A percentile compares a stretch with the other conserved stretches of the same genome.
These are phyloP conservation scores for Penicillium coffeae DNA, from an alignment of 495 filamentous ascomycete species.

Conservation along the genomic window DNA sequence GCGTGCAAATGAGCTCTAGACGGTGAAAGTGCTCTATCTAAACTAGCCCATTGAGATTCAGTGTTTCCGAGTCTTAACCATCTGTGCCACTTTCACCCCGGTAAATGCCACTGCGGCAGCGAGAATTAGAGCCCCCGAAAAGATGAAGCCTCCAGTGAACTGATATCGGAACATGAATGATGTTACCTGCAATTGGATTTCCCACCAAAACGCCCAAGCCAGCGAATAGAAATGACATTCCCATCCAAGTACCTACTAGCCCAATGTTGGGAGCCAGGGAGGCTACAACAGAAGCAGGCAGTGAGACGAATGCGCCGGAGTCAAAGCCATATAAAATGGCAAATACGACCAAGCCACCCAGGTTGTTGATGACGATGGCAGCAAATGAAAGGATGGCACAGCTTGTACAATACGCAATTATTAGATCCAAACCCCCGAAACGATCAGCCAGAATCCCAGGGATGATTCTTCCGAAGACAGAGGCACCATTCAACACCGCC, in stretches of 20 bases:
- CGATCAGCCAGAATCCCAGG: constrained; percentile 6
- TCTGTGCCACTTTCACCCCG: no score
- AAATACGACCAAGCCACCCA: constrained; percentile 32
- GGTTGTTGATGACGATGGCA: constrained; percentile 5
- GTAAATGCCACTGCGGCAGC: no score
- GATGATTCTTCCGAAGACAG: not conserved
- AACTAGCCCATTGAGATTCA: no score
- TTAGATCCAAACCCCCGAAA: constrained; percentile 41
- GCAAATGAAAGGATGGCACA: not conserved
- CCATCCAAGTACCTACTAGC: constrained; percentile 56
- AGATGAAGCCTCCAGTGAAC: no score
- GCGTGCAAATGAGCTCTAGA: no score
- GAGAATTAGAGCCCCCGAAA: no score
- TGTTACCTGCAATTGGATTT: constrained; percentile 55
- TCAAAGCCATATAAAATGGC: constrained; percentile 55
- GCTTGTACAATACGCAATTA: no score
- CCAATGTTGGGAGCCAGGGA: constrained; percentile 10
- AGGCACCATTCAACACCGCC: not conserved
- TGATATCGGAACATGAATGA: no score
- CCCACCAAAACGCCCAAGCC: constrained; percentile 53
- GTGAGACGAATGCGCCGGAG: constrained; percentile 31
- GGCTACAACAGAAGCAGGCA: constrained; percentile 17
- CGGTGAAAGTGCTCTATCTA: no score
- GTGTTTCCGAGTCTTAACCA: no score
- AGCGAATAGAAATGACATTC: constrained; percentile 51